phyloP scores from a whole-genome alignment of 257 asterid species.

The Plantago elongata region DNA sequence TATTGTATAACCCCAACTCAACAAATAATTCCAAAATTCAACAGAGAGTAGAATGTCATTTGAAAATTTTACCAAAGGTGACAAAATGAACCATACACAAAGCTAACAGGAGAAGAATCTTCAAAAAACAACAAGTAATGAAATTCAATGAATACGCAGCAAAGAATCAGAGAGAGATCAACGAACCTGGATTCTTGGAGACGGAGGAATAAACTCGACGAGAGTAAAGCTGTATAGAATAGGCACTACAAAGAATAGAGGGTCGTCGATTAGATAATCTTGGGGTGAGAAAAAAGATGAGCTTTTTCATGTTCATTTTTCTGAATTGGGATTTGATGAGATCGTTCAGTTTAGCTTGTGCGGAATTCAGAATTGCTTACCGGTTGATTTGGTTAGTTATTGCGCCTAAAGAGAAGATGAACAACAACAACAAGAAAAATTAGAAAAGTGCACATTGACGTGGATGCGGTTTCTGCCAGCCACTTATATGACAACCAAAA shows the following conservation, averaged over 20 bases:
- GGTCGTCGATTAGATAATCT: slow-evolving; percentile 27
- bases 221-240: slow-evolving; percentile 36
- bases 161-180: neutral
- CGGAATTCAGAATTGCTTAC: neutral
- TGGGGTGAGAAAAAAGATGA: slow-evolving; percentile 30
- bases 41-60: no score
- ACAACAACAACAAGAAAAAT: no score
- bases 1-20: no score
- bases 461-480: slow-evolving; percentile 28
- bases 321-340: slow-evolving; percentile 4
- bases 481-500: neutral
- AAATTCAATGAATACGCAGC: no score
- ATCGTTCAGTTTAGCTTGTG: neutral
- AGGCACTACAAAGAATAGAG: slow-evolving; percentile 25
- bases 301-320: slow-evolving; percentile 35
- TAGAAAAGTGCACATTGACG: slow-evolving; percentile 26
- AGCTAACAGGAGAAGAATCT: neutral
- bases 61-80: no score
- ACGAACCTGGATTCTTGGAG: slow-evolving; percentile 55
- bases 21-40: no score
- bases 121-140: no score
- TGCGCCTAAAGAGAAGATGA: neutral
- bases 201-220: slow-evolving; percentile 42
- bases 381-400: slow-evolving; percentile 9
- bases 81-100: no score